These are phyloP conservation scores for Trebouxiophyceae sp. DNA, from an alignment of 163 green algal genomes.

Conservation along the genomic window DNA sequence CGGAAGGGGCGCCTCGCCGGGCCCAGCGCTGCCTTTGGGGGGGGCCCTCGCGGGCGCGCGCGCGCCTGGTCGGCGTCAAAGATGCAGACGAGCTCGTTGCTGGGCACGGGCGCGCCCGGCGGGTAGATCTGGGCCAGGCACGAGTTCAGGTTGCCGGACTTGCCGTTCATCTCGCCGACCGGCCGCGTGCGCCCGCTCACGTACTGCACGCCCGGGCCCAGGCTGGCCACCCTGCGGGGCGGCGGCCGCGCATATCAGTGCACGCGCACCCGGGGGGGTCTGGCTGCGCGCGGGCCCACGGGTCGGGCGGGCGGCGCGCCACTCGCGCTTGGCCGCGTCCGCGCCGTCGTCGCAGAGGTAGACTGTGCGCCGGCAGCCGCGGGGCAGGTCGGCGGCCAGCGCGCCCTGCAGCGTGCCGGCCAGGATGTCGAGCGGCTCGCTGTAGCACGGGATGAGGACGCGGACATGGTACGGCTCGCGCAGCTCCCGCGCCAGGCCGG, in stretches of 20 bases:
- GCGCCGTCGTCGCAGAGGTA: constrained; percentile 54
- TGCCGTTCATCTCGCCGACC: constrained; percentile 21
- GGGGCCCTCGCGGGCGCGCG: not conserved
- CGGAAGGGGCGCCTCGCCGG: too few relatives aligned
- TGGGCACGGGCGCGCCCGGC: constrained; percentile 21
- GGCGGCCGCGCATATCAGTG: too few relatives aligned
- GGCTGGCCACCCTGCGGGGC: not conserved
- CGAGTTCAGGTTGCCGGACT: constrained; percentile 28
- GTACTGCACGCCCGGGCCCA: constrained; percentile 10
- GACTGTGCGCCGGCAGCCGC: constrained; percentile 25
- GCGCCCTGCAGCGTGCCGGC: constrained; percentile 12
- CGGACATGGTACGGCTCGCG: constrained; percentile 23
- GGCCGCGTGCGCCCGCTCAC: constrained; percentile 17
- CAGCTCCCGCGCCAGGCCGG: constrained; percentile 1
- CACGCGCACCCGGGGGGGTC: too few relatives aligned
- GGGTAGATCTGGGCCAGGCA: constrained; percentile 19
- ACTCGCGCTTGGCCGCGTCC: constrained; percentile 27
- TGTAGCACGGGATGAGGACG: constrained; percentile 26
- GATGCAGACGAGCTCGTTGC: constrained; percentile 54
- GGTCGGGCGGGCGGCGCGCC: too few relatives aligned
- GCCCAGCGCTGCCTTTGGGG: too few relatives aligned
- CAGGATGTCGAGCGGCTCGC: constrained; percentile 24
- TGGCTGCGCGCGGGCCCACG: too few relatives aligned
- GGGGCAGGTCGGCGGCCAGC: constrained; percentile 19
- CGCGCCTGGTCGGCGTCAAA: constrained; percentile 63